Base-by-base conservation (phyloP, 345 rosid genomes). In the Melaleuca quinquenervia region DNA sequence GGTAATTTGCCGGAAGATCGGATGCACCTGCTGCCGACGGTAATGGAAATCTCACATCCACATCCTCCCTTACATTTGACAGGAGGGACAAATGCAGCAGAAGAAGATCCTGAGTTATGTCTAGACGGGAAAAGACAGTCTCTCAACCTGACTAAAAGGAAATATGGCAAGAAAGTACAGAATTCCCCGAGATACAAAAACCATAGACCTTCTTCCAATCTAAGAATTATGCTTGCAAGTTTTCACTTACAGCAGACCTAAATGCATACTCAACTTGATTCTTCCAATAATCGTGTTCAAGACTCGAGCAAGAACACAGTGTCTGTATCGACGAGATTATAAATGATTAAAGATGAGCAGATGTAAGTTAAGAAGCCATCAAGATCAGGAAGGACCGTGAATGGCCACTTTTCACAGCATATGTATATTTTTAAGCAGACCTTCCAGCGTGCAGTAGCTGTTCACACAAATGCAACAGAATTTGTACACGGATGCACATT, bases 21-120 rank as follows among this genome's bases (percentile, higher is more conserved):
- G 93, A 86, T 55, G 58, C 74, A 52, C 56, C 62, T 41, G 41
- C 41, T 41, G 41, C 41, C 27, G 88, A 89, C 52, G 93, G 87
- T 89, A 88, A 92, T 12, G 93, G 92, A 88, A 97, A 97, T 86
- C 90, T 93, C 86, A 97, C 93, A 49, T 87, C 93, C 70, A 91
- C 92, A 84, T 93, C 91, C 88, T 88, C 94, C 93, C 97, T 90
- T 27, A 84, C n/a, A 84, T 84, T 56, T 75, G 52, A 86, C 64
- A 51, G 49, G 85, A 24, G 49, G 87, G 85, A 58, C 16, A 85
- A 48, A 82, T 83, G 54, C 26, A 52, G 55, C 50, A 75, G 85
- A 76, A 84, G 48, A 76, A 87, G 64, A 82, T 48, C 24, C 6
- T 18, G 52, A 29, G 13, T 51, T 5, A 62, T 27, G 12, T 6